Percentiles rank a stretch among this genome's conserved stretches.
phyloP scores from a whole-genome alignment of 805 yeast species.

The Pichia deserticola region DNA sequence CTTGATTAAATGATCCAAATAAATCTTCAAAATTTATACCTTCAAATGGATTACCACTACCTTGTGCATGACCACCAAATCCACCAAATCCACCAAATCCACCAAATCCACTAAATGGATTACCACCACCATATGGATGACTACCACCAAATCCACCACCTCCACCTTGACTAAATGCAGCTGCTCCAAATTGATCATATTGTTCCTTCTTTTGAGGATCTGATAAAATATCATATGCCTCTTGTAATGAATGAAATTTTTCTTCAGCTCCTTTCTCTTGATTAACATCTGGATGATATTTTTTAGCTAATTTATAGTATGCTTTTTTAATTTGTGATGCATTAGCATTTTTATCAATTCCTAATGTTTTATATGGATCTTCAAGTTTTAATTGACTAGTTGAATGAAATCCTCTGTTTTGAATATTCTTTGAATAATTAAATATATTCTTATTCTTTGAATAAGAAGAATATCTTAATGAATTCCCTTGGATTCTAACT shows the following conservation, averaged over 20 bases:
- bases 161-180: constrained; percentile 66
- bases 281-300: constrained; percentile 94
- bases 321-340: constrained; percentile 89
- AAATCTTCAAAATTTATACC: constrained; percentile 49
- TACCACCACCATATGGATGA: constrained; percentile 23
- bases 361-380: constrained; percentile 83
- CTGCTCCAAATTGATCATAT: constrained; percentile 85
- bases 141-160: constrained; percentile 41
- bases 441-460: background rate
- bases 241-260: constrained; percentile 87
- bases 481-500: background rate
- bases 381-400: constrained; percentile 26
- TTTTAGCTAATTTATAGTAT: constrained; percentile 86
- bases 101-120: constrained; percentile 33
- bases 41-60: constrained; percentile 22
- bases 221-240: constrained; percentile 85
- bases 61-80: constrained; percentile 24
- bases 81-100: constrained; percentile 38
- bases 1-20: constrained; percentile 34
- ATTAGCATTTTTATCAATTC: constrained; percentile 65
- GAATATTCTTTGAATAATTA: background rate
- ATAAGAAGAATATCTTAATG: background rate
- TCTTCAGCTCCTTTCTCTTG: constrained; percentile 84
- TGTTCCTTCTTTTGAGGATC: constrained; percentile 81
- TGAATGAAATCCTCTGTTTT: constrained; percentile 35